These are phyloP conservation scores for Saccharomycopsis hybrid DNA, from an alignment of 1,139 yeast genomes.

Conservation along the genomic window DNA sequence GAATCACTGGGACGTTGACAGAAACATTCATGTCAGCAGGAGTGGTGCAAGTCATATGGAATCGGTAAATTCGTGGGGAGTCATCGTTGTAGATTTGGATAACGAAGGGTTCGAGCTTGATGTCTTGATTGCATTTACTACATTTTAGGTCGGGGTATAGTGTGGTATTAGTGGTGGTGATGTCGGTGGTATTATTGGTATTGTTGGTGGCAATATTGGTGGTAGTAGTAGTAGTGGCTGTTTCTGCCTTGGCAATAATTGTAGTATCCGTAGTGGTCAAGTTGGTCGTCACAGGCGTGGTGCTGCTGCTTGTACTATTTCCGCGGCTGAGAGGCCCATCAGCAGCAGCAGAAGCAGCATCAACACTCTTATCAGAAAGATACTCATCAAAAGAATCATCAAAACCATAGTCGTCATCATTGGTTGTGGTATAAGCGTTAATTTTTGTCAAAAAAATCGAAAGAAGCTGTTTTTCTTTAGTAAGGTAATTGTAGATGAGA, in stretches of 20 bases:
- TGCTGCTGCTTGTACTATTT: not conserved
- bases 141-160: not conserved
- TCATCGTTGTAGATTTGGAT: not conserved
- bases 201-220: not conserved
- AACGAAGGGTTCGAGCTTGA: conserved; percentile 11
- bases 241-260: not conserved
- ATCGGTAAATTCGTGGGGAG: not conserved
- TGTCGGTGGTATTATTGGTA: not conserved
- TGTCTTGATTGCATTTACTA: conserved; percentile 7
- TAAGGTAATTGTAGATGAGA: conserved; percentile 14
- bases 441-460: conserved; percentile 5
- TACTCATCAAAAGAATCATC: not conserved
- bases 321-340: not conserved
- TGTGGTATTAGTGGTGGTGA: not conserved
- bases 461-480: conserved; percentile 11
- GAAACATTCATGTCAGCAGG: not conserved
- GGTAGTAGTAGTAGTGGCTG: not conserved
- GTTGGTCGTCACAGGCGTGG: not conserved
- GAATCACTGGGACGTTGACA: conserved; percentile 2
- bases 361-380: not conserved
- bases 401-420: not conserved
- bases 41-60: conserved; percentile 9
- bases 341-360: too few relatives aligned
- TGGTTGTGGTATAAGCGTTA: not conserved
- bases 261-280: not conserved